Evolutionary conservation across 805 yeast species (phyloP).

Genomic region (Candida adriatica): DNA sequence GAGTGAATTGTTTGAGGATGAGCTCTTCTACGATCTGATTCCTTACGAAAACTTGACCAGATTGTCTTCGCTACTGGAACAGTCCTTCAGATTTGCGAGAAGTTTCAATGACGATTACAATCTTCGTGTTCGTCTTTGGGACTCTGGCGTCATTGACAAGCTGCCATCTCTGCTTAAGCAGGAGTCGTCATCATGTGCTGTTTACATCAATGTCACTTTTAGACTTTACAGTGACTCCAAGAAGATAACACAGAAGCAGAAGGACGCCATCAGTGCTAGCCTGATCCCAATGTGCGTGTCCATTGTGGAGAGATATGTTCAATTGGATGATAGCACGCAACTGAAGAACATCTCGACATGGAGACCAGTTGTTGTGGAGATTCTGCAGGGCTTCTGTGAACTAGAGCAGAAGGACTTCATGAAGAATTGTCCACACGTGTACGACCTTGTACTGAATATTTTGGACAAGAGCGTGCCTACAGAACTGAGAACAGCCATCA

Average conservation of each 20-base stretch:
- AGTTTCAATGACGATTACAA: constrained; percentile 86
- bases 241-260: constrained; percentile 40
- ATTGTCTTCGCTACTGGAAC: constrained; percentile 52
- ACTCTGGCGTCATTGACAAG: constrained; percentile 86
- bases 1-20: constrained; percentile 72
- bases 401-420: constrained; percentile 69
- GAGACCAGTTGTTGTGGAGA: constrained; percentile 89
- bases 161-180: constrained; percentile 88
- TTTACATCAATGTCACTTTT: constrained; percentile 74
- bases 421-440: constrained; percentile 51
- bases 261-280: constrained; percentile 43
- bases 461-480: constrained; percentile 54
- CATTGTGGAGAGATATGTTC: constrained; percentile 62
- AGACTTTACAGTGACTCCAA: constrained; percentile 64
- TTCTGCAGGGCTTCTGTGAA: constrained; percentile 73
- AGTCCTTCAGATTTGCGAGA: constrained; percentile 76
- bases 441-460: constrained; percentile 49
- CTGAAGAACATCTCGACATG: constrained; percentile 78
- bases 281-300: constrained; percentile 63
- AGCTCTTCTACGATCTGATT: constrained; percentile 55
- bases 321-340: constrained; percentile 65
- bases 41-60: constrained; percentile 60
- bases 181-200: constrained; percentile 86
- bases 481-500: constrained; percentile 56
- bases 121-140: constrained; percentile 80